phyloP scores from a whole-genome alignment of 2,329 filamentous ascomycete genomes.

The Exophiala xenobiotica region DNA sequence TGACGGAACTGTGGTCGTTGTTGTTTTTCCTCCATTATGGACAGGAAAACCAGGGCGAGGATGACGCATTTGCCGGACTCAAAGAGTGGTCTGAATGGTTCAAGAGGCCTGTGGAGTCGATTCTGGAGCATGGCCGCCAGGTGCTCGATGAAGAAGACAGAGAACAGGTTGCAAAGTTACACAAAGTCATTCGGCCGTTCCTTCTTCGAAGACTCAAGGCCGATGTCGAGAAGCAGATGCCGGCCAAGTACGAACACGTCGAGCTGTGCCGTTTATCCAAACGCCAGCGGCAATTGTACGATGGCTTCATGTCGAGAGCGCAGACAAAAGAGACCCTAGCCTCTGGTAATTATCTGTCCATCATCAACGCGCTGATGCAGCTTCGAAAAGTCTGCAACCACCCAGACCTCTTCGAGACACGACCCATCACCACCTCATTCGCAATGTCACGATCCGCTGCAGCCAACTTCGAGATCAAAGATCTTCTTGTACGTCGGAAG shows the following conservation, averaged over 20 bases:
- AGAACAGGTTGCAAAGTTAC: conserved; percentile 86
- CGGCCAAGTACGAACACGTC: conserved; percentile 94
- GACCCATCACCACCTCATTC: conserved; percentile 95
- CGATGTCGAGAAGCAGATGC: conserved; percentile 99
- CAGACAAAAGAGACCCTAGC: conserved; percentile 86
- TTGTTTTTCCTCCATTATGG: conserved; percentile 96
- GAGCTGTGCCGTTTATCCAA: conserved; percentile 95
- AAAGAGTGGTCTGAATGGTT: conserved; percentile 96
- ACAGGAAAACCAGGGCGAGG: conserved; percentile 68
- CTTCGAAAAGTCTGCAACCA: conserved; percentile 98
- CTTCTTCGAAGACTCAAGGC: conserved; percentile 87
- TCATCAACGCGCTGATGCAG: conserved; percentile 98
- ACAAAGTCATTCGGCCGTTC: conserved; percentile 90
- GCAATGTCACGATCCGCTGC: conserved; percentile 80
- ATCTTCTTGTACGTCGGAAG: conserved; percentile 66
- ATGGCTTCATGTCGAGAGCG: conserved; percentile 87
- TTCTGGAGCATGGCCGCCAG: conserved; percentile 88
- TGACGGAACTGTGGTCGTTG: conserved; percentile 95
- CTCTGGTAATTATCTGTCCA: conserved; percentile 93
- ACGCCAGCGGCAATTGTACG: conserved; percentile 90
- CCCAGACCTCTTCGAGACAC: conserved; percentile 91
- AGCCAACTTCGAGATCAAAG: conserved; percentile 70
- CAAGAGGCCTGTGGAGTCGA: conserved; percentile 90
- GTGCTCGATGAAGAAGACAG: conserved; percentile 93
- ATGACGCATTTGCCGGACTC: conserved; percentile 89